Evolutionary conservation across 805 yeast genomes (phyloP).

Genomic region (Starmerella apicola): DNA sequence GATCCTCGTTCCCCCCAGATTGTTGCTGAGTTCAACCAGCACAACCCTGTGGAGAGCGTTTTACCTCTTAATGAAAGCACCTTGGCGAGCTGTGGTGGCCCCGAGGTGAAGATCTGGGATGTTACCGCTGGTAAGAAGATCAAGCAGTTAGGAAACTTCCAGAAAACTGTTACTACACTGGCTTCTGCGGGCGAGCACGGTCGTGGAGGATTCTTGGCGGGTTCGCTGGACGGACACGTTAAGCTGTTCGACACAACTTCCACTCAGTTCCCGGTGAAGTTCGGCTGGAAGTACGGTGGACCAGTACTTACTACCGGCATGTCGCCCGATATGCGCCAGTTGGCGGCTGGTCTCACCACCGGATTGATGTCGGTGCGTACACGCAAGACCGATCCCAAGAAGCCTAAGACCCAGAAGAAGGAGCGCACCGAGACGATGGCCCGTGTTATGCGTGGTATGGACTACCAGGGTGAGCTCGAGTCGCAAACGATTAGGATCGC

Average conservation of each 20-base stretch:
- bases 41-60: conserved; percentile 74
- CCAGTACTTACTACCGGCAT: conserved; percentile 84
- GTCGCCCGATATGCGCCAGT: conserved; percentile 76
- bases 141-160: conserved; percentile 70
- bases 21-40: conserved; percentile 55
- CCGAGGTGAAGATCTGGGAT: conserved; percentile 83
- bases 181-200: conserved; percentile 63
- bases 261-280: conserved; percentile 64
- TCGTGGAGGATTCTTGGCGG: conserved; percentile 66
- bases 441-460: conserved; percentile 81
- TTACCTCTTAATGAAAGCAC: conserved; percentile 65
- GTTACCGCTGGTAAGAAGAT: conserved; percentile 61
- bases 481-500: conserved; percentile 41
- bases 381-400: conserved; percentile 52
- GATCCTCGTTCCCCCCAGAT: conserved; percentile 52
- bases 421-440: conserved; percentile 46
- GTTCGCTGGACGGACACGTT: conserved; percentile 94
- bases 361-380: conserved; percentile 86
- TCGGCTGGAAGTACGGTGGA: conserved; percentile 95
- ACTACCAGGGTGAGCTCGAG: conserved; percentile 82
- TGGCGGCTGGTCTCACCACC: conserved; percentile 82
- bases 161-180: conserved; percentile 82
- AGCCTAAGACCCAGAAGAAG: conserved; percentile 25
- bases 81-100: conserved; percentile 72
- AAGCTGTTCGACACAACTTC: conserved; percentile 76